These are phyloP conservation scores for Grigorovia yakushimaensis DNA, from an alignment of 805 yeast genomes.

Conservation along the genomic window DNA sequence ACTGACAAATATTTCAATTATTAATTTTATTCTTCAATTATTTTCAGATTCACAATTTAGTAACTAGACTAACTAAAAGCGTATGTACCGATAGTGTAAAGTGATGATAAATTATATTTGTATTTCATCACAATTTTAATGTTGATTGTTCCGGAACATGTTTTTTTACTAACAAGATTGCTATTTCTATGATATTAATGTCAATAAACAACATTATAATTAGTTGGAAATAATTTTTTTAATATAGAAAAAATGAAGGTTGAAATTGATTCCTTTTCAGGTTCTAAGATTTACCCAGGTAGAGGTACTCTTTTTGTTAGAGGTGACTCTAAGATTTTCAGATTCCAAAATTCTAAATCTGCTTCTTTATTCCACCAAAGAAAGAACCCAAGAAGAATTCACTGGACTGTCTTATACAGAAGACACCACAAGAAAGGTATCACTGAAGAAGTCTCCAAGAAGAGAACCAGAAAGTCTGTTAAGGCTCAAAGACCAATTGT, in stretches of 20 bases:
- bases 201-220: not conserved
- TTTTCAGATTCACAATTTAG: not conserved
- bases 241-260: constrained; percentile 65
- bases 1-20: not conserved
- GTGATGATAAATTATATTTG: not conserved
- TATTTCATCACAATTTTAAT: not conserved
- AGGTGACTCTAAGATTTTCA: constrained; percentile 99
- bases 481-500: constrained; percentile 98
- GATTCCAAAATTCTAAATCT: constrained; percentile 96
- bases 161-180: not conserved
- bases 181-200: not conserved
- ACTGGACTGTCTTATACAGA: constrained; percentile 99
- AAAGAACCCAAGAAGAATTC: constrained; percentile 99
- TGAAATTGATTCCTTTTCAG: constrained; percentile 99
- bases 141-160: not conserved
- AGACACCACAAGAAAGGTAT: constrained; percentile 99
- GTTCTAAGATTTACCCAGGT: constrained; percentile 99
- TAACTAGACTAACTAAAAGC: not conserved
- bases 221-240: not conserved
- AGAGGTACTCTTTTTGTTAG: constrained; percentile 98
- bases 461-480: constrained; percentile 94
- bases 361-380: constrained; percentile 98
- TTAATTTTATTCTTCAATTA: not conserved
- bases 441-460: constrained; percentile 96
- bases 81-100: not conserved